phyloP scores from a whole-genome alignment of 148 eudicot species.

The Dysphania ambrosioides region DNA sequence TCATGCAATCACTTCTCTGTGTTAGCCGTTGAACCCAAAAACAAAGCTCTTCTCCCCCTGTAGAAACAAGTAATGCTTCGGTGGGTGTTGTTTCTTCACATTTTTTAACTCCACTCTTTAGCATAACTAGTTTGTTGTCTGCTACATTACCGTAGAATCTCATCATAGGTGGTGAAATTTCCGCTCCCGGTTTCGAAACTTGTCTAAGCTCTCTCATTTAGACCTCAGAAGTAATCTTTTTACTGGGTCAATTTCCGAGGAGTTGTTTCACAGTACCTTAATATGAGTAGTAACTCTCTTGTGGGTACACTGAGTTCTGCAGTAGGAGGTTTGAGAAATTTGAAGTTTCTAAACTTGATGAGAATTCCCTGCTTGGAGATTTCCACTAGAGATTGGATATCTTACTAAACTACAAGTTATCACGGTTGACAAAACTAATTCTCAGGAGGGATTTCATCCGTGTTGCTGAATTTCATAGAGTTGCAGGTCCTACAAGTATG shows the following conservation, averaged over 20 bases:
- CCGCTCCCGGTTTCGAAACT: conserved; percentile 33
- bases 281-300: conserved; percentile 40
- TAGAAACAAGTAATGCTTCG: not conserved
- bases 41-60: conserved; percentile 28
- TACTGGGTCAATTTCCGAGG: conserved; percentile 38
- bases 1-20: too few relatives aligned
- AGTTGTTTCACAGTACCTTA: conserved; percentile 39
- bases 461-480: conserved; percentile 28
- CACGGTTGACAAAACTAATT: conserved; percentile 37
- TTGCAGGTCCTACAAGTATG: conserved; percentile 34
- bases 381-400: conserved; percentile 42
- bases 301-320: conserved; percentile 32
- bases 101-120: conserved; percentile 38
- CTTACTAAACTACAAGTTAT: conserved; percentile 36
- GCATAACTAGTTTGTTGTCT: conserved; percentile 28
- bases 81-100: conserved; percentile 14
- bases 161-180: conserved; percentile 37
- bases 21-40: too few relatives aligned
- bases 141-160: conserved; percentile 40
- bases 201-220: conserved; percentile 40
- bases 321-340: conserved; percentile 30
- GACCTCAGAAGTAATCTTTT: conserved; percentile 43
- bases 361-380: conserved; percentile 38
- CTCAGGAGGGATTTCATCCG: conserved; percentile 34
- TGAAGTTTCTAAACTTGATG: conserved; percentile 34